phyloP scores from a whole-genome alignment of 371 early-diverging fungal genomes.

The Rhizopus arrhizus region DNA sequence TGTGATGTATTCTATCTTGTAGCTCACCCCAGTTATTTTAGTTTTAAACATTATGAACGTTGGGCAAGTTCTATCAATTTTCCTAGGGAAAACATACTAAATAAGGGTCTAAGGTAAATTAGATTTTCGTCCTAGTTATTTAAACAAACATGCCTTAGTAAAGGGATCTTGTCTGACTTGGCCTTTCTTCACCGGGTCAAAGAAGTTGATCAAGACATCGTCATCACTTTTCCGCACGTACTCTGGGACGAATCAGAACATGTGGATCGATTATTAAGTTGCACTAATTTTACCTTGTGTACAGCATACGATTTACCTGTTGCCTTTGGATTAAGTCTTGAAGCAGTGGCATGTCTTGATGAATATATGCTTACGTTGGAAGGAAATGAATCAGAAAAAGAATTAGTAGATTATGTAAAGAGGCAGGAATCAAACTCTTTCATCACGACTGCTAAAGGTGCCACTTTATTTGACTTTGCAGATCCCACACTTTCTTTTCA shows the following conservation, averaged over 20 bases:
- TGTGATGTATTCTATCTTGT: not conserved
- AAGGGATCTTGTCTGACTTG: conserved; percentile 39
- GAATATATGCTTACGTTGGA: conserved; percentile 1
- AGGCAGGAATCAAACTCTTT: not conserved
- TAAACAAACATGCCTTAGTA: conserved; percentile 18
- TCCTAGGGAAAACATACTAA: conserved; percentile 41
- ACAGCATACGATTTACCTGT: conserved; percentile 3
- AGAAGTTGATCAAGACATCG: conserved; percentile 19
- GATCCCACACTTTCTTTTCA: conserved; percentile 7
- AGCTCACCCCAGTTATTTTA: conserved; percentile 2
- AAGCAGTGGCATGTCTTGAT: conserved; percentile 13
- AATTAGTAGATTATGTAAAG: not conserved
- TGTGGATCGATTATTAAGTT: not conserved
- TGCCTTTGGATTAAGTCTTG: conserved; percentile 20
- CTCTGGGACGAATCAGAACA: conserved; percentile 18
- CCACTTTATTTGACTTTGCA: conserved; percentile 5
- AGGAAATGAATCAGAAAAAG: too few relatives aligned
- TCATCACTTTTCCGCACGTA: conserved; percentile 33
- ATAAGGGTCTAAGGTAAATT: conserved; percentile 46
- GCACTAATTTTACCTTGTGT: not conserved
- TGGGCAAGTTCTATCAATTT: conserved; percentile 46
- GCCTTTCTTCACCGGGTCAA: conserved; percentile 48
- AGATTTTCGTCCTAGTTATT: not conserved
- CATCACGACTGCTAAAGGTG: not conserved
- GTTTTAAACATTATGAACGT: conserved; percentile 52